These are phyloP conservation scores for Fomes fomentarius DNA, from an alignment of 1,284 basidiomycete species.

Conservation along the genomic window DNA sequence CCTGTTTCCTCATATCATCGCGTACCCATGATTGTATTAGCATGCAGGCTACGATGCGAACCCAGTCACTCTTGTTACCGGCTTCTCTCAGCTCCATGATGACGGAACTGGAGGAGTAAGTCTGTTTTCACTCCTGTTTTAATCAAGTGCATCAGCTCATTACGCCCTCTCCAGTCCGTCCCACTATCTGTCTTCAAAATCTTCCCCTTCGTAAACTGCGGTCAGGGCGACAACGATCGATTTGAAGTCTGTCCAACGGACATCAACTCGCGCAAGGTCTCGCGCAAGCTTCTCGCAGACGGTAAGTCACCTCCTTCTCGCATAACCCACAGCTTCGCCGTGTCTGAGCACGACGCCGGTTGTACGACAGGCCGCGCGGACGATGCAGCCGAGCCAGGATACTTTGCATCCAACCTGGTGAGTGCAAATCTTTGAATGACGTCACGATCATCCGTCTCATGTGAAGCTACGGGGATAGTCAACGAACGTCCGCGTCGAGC, in stretches of 20 bases:
- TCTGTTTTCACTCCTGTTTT: not conserved
- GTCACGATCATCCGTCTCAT: not conserved
- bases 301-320: constrained; percentile 34
- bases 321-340: too few species aligned
- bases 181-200: constrained; percentile 67
- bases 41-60: constrained; percentile 62
- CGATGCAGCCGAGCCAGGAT: constrained; percentile 62
- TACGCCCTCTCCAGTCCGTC: constrained; percentile 41
- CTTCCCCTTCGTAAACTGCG: constrained; percentile 54
- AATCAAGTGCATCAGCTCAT: not conserved
- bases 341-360: not conserved
- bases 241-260: constrained; percentile 56
- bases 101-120: constrained; percentile 61
- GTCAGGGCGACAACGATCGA: constrained; percentile 29
- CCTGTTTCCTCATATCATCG: not conserved
- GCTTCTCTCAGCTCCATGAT: constrained; percentile 67
- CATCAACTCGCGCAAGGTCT: constrained; percentile 45
- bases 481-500: constrained; percentile 57
- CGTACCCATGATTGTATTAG: constrained; percentile 21
- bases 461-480: constrained; percentile 38
- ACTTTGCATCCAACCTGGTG: constrained; percentile 63
- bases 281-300: constrained; percentile 46
- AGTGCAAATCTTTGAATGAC: constrained; percentile 6
- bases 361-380: constrained; percentile 50
- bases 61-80: constrained; percentile 51